These are phyloP conservation scores for Penstemon barbatus DNA, from an alignment of 257 asterid genomes.

Conservation along the genomic window DNA sequence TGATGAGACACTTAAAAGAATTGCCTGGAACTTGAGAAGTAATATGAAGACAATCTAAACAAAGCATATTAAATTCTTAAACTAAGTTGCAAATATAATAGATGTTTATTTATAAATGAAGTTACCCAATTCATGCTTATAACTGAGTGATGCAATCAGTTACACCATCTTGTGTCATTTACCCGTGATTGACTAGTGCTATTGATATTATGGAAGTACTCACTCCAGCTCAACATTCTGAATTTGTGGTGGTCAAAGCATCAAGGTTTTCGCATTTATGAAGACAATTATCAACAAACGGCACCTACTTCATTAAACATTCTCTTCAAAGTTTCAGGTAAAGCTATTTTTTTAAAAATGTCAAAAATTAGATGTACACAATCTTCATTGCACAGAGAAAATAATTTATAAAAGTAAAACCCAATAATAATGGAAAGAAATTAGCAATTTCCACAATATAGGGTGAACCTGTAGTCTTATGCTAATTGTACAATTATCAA, in stretches of 20 bases:
- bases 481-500: conserved; percentile 18
- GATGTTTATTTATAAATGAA: no score
- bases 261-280: not conserved
- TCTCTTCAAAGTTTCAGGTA: conserved; percentile 1
- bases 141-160: no score
- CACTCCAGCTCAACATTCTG: no score
- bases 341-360: not conserved
- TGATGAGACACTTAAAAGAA: not conserved
- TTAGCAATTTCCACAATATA: conserved; percentile 1
- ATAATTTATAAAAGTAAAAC: not conserved
- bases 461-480: conserved; percentile 6
- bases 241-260: no score
- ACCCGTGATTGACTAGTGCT: no score
- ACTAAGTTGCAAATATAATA: not conserved
- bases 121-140: no score
- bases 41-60: conserved; percentile 10
- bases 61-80: conserved; percentile 17
- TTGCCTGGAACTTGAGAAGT: not conserved
- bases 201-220: no score
- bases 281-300: conserved; percentile 7
- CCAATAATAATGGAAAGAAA: conserved; percentile 3
- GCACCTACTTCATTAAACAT: conserved; percentile 9
- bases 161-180: no score
- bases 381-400: conserved; percentile 13
- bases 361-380: not conserved